phyloP scores from a whole-genome alignment of 805 yeast species.

The Jamesozyma gamospora region DNA sequence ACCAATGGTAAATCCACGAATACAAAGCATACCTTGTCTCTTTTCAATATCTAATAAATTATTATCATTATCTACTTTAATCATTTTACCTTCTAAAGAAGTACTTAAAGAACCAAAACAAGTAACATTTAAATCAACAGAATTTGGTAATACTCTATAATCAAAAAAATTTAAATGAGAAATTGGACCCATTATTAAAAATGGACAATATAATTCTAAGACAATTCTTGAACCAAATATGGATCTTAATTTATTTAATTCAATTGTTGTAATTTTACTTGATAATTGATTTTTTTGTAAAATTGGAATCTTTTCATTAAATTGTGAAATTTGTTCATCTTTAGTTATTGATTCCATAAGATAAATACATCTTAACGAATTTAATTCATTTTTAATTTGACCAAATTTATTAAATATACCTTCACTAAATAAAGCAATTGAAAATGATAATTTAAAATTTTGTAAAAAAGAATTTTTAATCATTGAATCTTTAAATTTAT shows the following conservation, averaged over 20 bases:
- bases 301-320: constrained; percentile 10
- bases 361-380: constrained; percentile 35
- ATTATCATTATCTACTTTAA: constrained; percentile 24
- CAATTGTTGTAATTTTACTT: constrained; percentile 12
- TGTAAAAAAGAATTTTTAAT: constrained; percentile 2
- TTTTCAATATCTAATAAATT: constrained; percentile 27
- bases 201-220: constrained; percentile 36
- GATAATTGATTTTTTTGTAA: constrained; percentile 9
- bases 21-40: constrained; percentile 41
- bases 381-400: constrained; percentile 13
- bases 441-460: constrained; percentile 27
- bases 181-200: constrained; percentile 44
- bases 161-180: constrained; percentile 53
- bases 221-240: constrained; percentile 42
- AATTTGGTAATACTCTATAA: constrained; percentile 38
- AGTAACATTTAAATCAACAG: constrained; percentile 24
- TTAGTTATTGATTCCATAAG: constrained; percentile 25
- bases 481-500: background rate
- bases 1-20: constrained; percentile 62
- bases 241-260: constrained; percentile 36
- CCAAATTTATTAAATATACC: constrained; percentile 39
- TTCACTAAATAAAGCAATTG: constrained; percentile 36
- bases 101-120: constrained; percentile 52
- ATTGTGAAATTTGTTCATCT: constrained; percentile 10
- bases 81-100: constrained; percentile 49